A percentile compares a stretch with the other conserved stretches of the same genome.
These are phyloP conservation scores for Trichoderma hamatum DNA, from an alignment of 2,329 filamentous ascomycete species.

Conservation along the genomic window DNA sequence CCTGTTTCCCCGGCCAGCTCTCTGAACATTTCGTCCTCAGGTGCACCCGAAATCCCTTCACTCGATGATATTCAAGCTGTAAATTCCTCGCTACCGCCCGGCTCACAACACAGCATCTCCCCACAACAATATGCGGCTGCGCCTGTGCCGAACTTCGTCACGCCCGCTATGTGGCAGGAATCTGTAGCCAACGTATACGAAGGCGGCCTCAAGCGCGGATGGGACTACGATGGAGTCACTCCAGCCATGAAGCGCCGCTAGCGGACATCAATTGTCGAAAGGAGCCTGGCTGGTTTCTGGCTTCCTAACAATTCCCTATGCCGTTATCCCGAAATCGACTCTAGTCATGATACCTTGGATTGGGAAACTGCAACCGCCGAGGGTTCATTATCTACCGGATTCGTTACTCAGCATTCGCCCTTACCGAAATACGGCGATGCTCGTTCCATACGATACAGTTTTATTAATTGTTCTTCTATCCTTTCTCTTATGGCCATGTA, in stretches of 20 bases:
- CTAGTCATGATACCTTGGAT: background rate
- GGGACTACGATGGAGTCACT: constrained; percentile 55
- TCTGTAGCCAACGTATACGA: constrained; percentile 71
- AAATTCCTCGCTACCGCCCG: constrained; percentile 48
- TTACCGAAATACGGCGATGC: background rate
- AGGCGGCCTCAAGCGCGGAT: constrained; percentile 63
- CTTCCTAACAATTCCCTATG: background rate
- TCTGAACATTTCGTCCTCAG: constrained; percentile 58
- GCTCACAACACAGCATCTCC: constrained; percentile 49
- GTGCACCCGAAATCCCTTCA: constrained; percentile 56
- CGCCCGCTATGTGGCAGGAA: constrained; percentile 74
- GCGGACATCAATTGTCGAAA: background rate
- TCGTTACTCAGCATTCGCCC: background rate
- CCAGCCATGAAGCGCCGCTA: constrained; percentile 40
- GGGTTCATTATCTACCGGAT: background rate
- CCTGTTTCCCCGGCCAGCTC: constrained; percentile 50
- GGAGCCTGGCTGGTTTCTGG: background rate
- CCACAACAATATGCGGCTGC: constrained; percentile 57
- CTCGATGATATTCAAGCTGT: constrained; percentile 57
- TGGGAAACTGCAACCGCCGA: background rate
- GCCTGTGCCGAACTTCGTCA: constrained; percentile 63
- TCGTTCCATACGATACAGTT: constrained; percentile 1
- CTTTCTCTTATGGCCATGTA: background rate
- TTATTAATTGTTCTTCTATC: background rate
- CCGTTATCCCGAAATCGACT: background rate